Conservation (phyloP, 2,329 filamentous ascomycete species). For the Penicillium sp. region DNA sequence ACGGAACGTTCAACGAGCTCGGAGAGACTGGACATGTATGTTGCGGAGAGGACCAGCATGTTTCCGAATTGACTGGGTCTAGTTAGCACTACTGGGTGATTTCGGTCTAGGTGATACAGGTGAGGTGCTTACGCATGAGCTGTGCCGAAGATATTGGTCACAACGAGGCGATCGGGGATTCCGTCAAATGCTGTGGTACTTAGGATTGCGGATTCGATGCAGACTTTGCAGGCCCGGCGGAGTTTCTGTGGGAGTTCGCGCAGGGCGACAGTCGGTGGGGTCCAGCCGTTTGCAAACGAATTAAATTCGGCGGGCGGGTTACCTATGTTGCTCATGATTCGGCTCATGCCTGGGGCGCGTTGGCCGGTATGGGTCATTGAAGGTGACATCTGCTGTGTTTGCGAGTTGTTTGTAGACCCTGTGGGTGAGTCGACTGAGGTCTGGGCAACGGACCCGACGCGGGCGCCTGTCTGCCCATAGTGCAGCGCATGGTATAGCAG, state of each 20-base stretch:
- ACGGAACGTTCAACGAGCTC: constrained; percentile 56
- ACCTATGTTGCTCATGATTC: constrained; percentile 35
- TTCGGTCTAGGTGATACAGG: too few relatives aligned
- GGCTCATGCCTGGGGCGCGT: constrained; percentile 30
- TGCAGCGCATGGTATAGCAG: constrained; percentile 64
- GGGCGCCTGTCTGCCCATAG: constrained; percentile 43
- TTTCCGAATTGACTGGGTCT: constrained; percentile 86
- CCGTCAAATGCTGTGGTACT: constrained; percentile 82
- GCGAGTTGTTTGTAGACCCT: constrained; percentile 25
- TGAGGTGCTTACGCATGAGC: constrained; percentile 78
- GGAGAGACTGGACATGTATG: constrained; percentile 66
- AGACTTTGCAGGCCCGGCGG: constrained; percentile 57
- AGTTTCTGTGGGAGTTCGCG: constrained; percentile 44
- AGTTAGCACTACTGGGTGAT: not conserved
- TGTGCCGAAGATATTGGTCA: constrained; percentile 96
- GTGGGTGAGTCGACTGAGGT: constrained; percentile 34
- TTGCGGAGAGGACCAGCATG: constrained; percentile 82
- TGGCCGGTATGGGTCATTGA: constrained; percentile 29
- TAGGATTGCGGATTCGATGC: constrained; percentile 71
- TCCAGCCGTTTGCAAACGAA: constrained; percentile 15
- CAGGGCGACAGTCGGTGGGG: constrained; percentile 14
- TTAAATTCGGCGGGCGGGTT: constrained; percentile 21
- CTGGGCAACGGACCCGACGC: constrained; percentile 11
- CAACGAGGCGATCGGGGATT: constrained; percentile 63
- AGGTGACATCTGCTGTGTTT: constrained; percentile 38